Conservation (phyloP, 2,329 filamentous ascomycete genomes). For the Helicocarpus griseus region DNA sequence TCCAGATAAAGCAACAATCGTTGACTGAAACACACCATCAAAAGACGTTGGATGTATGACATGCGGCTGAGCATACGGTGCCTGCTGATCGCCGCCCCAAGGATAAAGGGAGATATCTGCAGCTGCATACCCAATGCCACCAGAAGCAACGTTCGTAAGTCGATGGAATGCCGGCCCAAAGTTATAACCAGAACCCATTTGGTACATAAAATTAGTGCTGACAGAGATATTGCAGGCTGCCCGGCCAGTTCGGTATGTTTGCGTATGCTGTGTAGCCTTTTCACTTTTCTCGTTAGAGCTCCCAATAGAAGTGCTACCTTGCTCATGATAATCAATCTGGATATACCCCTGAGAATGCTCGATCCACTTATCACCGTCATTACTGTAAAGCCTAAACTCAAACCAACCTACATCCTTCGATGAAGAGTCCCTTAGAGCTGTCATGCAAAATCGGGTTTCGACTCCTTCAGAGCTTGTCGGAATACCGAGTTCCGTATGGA, state of each 20-base stretch:
- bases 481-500: background rate
- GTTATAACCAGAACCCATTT: background rate
- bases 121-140: background rate
- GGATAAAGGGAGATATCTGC: background rate
- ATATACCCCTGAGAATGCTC: background rate
- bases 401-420: background rate
- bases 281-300: background rate
- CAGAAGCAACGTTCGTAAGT: background rate
- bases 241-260: background rate
- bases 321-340: background rate
- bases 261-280: background rate
- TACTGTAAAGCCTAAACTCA: background rate
- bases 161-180: conserved; percentile 2
- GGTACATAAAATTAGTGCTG: background rate
- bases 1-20: background rate
- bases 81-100: background rate
- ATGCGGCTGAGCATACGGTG: background rate
- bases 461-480: background rate
- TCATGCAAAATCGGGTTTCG: background rate
- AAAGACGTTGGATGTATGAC: conserved; percentile 2
- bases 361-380: background rate
- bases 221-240: background rate
- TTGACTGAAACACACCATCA: background rate
- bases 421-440: background rate
- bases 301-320: background rate